Evolutionary conservation across 306 rosid species (phyloP).

Genomic region (Canavalia gladiata): DNA sequence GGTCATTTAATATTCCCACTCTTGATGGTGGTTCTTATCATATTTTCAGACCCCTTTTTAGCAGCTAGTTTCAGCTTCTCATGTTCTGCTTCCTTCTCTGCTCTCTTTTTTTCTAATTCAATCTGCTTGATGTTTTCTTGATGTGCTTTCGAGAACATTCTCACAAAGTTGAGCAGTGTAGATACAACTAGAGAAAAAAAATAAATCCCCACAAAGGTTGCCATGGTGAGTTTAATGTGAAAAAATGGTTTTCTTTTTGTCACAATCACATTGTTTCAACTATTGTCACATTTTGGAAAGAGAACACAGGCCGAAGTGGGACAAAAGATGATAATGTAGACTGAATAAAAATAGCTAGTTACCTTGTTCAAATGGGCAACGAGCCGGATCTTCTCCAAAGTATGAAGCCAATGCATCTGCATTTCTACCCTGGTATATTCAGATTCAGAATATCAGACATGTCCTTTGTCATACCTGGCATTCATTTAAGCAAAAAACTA

Average conservation of each 20-base stretch:
- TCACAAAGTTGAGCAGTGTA: slow-evolving; percentile 79
- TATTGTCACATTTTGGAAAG: not conserved
- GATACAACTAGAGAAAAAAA: slow-evolving; percentile 64
- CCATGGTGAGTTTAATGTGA: slow-evolving; percentile 22
- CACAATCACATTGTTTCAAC: slow-evolving; percentile 30
- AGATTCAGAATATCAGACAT: slow-evolving; percentile 49
- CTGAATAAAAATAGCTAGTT: slow-evolving; percentile 9
- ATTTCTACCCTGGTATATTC: slow-evolving; percentile 77
- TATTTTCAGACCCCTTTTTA: slow-evolving; percentile 60
- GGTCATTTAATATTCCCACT: slow-evolving; percentile 57
- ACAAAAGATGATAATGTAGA: slow-evolving; percentile 3
- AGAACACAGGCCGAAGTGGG: not conserved
- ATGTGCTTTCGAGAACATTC: slow-evolving; percentile 72
- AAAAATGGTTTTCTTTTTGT: slow-evolving; percentile 13
- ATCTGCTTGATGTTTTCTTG: slow-evolving; percentile 77
- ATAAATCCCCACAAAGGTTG: slow-evolving; percentile 1
- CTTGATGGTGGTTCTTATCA: slow-evolving; percentile 60
- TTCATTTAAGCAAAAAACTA: slow-evolving; percentile 35
- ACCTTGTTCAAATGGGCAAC: slow-evolving; percentile 90
- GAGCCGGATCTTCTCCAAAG: slow-evolving; percentile 88
- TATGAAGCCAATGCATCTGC: slow-evolving; percentile 87
- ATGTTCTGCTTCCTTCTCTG: slow-evolving; percentile 72
- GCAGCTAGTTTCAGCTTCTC: slow-evolving; percentile 61
- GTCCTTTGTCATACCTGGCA: slow-evolving; percentile 25
- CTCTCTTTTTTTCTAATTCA: slow-evolving; percentile 72